Base-by-base conservation (phyloP, 1,139 yeast genomes). In the Protomyces gravidus region DNA sequence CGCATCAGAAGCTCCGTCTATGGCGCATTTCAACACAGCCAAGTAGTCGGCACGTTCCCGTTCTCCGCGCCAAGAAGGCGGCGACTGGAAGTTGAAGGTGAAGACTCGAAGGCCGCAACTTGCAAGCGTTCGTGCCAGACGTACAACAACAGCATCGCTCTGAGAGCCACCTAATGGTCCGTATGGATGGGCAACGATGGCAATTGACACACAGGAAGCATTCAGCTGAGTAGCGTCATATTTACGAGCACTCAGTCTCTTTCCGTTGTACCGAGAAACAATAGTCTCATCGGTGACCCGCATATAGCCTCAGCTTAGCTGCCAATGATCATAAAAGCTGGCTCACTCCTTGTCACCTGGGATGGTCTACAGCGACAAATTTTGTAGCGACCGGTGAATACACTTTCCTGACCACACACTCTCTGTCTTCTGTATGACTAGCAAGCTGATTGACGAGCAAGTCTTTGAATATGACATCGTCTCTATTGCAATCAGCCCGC, bases 91-190 rank as follows among this genome's bases (percentile, higher is more conserved):
- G 27, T 53, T 23, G 46, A 53, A 53, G 3, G 58, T 53, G 5
- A 28, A 15, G 9, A 47, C 27, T 3, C 45, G 17, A 13, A 46
- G n/a, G 27, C 27, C 40, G 2, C 17, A 30, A 15, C 11, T 5
- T 23, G 21, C 26, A 1, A 53, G 48, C 5, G 46, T 15, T 26
- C 17, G 19, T 13, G 58, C 58, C 9, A 25, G 25, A 4, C 11
- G 17, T 4, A 33, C 28, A 3, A 53, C 58, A 21, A 53, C 58
- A 1, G 36, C 51, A 53, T 53, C 58, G 19, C 25, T 40, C 6
- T 53, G 58, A 32, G 51, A 32, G 26, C 58, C 58, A 1, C 58
- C 58, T 5, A 53, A 39, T 2, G 51, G 58, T 3, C 47, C 47
- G 39, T 53, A 53, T 6, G 58, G 58, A 36, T 53, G 58, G 7